Evolutionary conservation across 805 yeast species (phyloP).

Genomic region (Wickerhamiella azymoides): DNA sequence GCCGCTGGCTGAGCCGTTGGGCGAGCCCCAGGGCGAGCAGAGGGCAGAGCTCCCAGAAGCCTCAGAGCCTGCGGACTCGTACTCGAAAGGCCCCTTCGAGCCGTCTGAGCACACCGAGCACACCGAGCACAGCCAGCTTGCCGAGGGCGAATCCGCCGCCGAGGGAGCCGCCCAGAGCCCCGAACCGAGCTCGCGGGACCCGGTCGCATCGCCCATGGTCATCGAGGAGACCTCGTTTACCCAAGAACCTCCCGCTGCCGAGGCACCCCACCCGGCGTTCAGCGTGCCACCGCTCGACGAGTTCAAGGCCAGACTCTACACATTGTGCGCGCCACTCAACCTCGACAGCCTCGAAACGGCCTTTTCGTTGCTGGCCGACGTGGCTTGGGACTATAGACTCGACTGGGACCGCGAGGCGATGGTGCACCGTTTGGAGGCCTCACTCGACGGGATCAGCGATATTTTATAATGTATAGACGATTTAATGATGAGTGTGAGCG

Average conservation of each 20-base stretch:
- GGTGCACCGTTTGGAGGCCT: conserved; percentile 14
- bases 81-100: neutral
- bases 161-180: neutral
- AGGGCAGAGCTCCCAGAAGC: too few relatives aligned
- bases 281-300: neutral
- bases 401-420: conserved; percentile 34
- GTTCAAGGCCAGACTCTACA: conserved; percentile 23
- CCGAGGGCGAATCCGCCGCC: neutral
- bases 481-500: neutral
- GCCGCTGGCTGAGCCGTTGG: conserved; percentile 7
- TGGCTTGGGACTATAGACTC: conserved; percentile 54
- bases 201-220: neutral
- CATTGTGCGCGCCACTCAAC: conserved; percentile 28
- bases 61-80: too few relatives aligned
- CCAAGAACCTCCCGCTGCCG: neutral
- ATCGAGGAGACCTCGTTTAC: neutral
- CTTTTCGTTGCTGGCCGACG: conserved; percentile 55
- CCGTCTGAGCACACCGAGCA: neutral
- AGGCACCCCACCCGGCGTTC: neutral
- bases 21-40: conserved; percentile 12
- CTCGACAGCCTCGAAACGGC: conserved; percentile 48
- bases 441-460: conserved; percentile 8
- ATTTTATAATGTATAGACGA: neutral
- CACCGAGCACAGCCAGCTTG: neutral
- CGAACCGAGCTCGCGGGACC: too few relatives aligned